Percentiles rank a stretch among this genome's conserved stretches.
Evolutionary conservation across 768 basidiomycete species (phyloP).

Genomic region (Solioccasus polychromus): DNA sequence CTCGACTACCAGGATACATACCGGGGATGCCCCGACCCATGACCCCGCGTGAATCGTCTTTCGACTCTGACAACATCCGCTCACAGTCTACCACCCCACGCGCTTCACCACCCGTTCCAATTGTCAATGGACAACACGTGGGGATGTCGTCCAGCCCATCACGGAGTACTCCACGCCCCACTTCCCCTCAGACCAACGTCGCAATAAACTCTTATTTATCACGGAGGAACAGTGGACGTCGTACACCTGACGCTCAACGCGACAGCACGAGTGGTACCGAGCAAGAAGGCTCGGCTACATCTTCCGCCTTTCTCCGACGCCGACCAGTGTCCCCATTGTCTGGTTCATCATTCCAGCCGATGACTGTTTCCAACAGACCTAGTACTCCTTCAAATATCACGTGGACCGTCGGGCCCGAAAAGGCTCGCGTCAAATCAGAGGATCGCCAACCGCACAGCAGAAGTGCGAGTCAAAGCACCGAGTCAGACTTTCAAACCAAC

Average conservation of each 20-base stretch:
- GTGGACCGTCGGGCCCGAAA: conserved; percentile 52
- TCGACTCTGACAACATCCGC: conserved; percentile 69
- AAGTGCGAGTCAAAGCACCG: conserved; percentile 56
- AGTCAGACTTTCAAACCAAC: conserved; percentile 23
- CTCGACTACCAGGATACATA: conserved; percentile 75
- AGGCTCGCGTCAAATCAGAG: conserved; percentile 29
- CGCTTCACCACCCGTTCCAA: conserved; percentile 61
- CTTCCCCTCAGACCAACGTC: conserved; percentile 42
- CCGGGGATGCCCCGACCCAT: conserved; percentile 90
- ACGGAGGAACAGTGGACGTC: conserved; percentile 61
- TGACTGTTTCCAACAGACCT: conserved; percentile 50
- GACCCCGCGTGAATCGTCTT: conserved; percentile 72
- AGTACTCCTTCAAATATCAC: conserved; percentile 72
- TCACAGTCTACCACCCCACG: conserved; percentile 74
- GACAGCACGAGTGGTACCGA: conserved; percentile 34
- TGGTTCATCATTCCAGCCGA: conserved; percentile 55
- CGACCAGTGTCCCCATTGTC: conserved; percentile 75
- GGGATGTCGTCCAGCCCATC: conserved; percentile 41
- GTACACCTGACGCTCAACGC: conserved; percentile 55
- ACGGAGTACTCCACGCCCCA: conserved; percentile 45
- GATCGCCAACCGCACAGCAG: conserved; percentile 43
- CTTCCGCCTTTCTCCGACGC: conserved; percentile 53
- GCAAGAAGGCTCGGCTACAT: conserved; percentile 45
- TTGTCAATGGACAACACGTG: conserved; percentile 34
- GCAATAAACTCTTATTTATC: conserved; percentile 47